phyloP scores from a whole-genome alignment of 768 basidiomycete genomes.

The Termitomyces sp. region DNA sequence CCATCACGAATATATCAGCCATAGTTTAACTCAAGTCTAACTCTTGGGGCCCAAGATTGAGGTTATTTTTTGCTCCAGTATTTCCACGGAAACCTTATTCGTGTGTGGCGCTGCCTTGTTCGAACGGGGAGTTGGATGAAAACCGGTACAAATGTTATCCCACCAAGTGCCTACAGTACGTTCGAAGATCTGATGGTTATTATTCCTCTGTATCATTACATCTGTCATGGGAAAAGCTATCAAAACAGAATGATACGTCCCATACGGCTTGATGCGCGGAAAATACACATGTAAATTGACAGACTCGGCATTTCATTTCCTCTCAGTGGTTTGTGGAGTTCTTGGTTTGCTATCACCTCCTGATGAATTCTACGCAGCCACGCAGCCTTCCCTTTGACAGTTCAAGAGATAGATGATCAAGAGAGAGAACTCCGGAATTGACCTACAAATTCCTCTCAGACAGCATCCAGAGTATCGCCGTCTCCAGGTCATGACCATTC shows the following conservation, averaged over 20 bases:
- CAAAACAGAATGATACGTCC: too few relatives aligned
- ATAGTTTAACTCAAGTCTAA: background rate
- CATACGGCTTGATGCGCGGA: too few relatives aligned
- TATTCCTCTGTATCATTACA: background rate
- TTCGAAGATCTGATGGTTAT: background rate
- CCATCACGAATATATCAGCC: background rate
- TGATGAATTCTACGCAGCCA: background rate
- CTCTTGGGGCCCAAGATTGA: background rate
- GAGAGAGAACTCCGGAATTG: background rate
- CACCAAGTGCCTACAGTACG: too few relatives aligned
- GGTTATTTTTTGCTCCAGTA: background rate
- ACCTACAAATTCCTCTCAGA: background rate
- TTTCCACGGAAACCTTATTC: background rate
- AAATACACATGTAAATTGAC: too few relatives aligned
- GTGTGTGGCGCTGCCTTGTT: background rate
- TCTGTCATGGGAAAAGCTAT: background rate
- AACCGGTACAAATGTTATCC: background rate
- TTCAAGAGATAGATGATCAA: background rate
- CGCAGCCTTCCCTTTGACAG: background rate
- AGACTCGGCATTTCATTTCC: background rate
- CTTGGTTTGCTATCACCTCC: background rate
- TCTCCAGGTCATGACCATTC: background rate
- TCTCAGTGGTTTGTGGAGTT: background rate
- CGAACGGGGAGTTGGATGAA: background rate
- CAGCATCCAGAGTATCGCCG: background rate